A percentile compares a stretch with the other conserved stretches of the same genome.
Conservation (phyloP, 106 monocot genomes). For the Agapanthus africanus region DNA sequence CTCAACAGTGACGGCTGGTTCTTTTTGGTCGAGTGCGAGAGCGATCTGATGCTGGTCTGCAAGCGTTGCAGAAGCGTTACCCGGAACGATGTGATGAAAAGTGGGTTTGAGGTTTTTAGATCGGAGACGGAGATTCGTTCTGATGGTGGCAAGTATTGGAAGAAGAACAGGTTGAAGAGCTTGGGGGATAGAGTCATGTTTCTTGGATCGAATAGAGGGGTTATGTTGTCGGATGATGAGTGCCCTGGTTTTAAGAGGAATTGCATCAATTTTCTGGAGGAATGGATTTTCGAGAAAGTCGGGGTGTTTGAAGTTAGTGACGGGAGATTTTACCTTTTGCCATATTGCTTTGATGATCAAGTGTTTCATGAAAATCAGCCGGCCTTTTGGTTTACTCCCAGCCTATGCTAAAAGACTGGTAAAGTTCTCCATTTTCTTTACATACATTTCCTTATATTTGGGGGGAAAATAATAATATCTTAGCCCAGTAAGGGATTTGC, state of each 20-base stretch:
- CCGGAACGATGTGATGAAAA: not conserved
- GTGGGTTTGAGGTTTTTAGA: constrained; percentile 10
- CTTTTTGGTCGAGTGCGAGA: not conserved
- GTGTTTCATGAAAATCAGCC: not conserved
- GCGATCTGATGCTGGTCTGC: not conserved
- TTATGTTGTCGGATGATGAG: not conserved
- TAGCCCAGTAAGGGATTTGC: too few relatives aligned
- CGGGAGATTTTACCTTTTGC: constrained; percentile 1
- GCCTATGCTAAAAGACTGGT: constrained; percentile 1
- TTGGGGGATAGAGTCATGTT: constrained; percentile 1
- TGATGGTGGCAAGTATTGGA: not conserved
- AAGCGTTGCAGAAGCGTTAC: not conserved
- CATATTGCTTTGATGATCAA: not conserved
- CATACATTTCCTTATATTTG: too few relatives aligned
- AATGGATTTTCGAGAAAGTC: not conserved
- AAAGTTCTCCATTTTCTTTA: too few relatives aligned
- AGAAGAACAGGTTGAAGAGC: not conserved
- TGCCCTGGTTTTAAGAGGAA: not conserved
- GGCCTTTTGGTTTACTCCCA: constrained; percentile 10
- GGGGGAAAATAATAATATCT: too few relatives aligned
- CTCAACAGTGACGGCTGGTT: too few relatives aligned
- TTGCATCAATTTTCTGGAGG: constrained; percentile 7
- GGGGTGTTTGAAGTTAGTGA: constrained; percentile 1
- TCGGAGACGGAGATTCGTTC: not conserved
- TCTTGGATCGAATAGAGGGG: constrained; percentile 3